phyloP scores from a whole-genome alignment of 768 basidiomycete genomes.

The Russula lepida region DNA sequence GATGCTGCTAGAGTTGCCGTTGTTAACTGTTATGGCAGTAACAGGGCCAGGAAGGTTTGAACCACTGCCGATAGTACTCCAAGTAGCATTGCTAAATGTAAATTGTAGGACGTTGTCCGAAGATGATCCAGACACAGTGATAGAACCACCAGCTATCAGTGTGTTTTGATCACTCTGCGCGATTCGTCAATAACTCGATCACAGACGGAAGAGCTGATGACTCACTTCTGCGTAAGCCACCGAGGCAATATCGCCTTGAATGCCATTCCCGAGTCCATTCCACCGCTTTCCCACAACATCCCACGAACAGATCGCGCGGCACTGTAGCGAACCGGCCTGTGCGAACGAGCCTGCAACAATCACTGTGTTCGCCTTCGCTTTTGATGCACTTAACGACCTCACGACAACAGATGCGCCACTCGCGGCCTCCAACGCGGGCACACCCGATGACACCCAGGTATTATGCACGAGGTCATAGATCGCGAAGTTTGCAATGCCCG shows the following conservation, averaged over 20 bases:
- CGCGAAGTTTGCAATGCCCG: conserved; percentile 59
- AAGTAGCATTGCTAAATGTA: conserved; percentile 61
- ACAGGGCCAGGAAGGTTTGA: conserved; percentile 77
- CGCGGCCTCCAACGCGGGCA: conserved; percentile 52
- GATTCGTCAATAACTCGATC: conserved; percentile 13
- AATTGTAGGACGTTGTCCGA: conserved; percentile 68
- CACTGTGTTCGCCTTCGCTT: conserved; percentile 50
- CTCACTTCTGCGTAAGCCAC: conserved; percentile 78
- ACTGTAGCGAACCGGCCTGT: conserved; percentile 64
- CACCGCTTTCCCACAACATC: conserved; percentile 65
- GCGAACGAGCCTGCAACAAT: conserved; percentile 86
- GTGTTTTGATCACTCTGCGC: conserved; percentile 53
- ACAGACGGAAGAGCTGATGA: conserved; percentile 15
- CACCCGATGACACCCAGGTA: conserved; percentile 49
- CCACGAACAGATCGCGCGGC: conserved; percentile 72
- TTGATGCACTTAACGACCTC: conserved; percentile 58
- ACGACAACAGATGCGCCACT: conserved; percentile 53
- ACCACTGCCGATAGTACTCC: conserved; percentile 58
- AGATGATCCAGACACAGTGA: conserved; percentile 55
- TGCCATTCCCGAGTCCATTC: conserved; percentile 69
- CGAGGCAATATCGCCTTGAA: conserved; percentile 72
- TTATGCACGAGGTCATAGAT: conserved; percentile 66
- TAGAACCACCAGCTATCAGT: conserved; percentile 74
- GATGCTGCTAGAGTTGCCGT: conserved; percentile 70
- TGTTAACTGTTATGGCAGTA: conserved; percentile 80